Evolutionary conservation across 352 stramenopile genomes (phyloP), one percentile per base, ranked within the genome.

Genomic region (Pythium angustatum): DNA sequence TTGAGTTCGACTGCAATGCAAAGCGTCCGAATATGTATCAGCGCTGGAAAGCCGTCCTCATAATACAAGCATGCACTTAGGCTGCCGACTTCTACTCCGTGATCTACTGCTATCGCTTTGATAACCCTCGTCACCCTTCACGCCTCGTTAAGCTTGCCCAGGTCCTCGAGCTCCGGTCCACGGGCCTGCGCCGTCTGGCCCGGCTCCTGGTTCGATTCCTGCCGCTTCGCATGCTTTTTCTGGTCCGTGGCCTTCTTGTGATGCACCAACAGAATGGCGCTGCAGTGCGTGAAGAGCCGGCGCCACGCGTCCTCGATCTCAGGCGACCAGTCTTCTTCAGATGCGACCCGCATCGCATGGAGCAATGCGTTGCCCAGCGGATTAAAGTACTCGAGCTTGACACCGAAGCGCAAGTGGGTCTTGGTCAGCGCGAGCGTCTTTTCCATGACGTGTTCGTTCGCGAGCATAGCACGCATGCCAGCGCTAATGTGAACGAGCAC

Each of bases 401-500:
- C 72, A n/a, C 75, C 77, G 51, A 82, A 85, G 11, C 75, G 71
- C 0, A 68, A 63, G 31, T 85, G 76, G 3, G 76, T 85, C 70
- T 76, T 72, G 21, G 76, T 85, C 21, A 63, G 60, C 52, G 72
- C 64, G 22, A 94, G 62, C 58, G 97, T 76, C 50, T 89, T 72
- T 36, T 91, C 74, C 4, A 81, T 76, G 15, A 97, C 69, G n/a
- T 81, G 87, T 19, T 82, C 62, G 4, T 64, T 59, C 2, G 62
- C 45, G 1, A 83, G 64, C 27, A 87, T 70, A 9, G 66, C 58
- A 21, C 73, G 67, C 66, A 86, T 83, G n/a, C 76, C 78, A 1
- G 73, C 74, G 56, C 78, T 86, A 68, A 98, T 97, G 72, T 97
- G 96, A 1, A 93, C 63, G 0, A 98, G 69, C 41, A 98, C 77